phyloP scores from a whole-genome alignment of 208 protist genomes.

The Phytomonas serpens region DNA sequence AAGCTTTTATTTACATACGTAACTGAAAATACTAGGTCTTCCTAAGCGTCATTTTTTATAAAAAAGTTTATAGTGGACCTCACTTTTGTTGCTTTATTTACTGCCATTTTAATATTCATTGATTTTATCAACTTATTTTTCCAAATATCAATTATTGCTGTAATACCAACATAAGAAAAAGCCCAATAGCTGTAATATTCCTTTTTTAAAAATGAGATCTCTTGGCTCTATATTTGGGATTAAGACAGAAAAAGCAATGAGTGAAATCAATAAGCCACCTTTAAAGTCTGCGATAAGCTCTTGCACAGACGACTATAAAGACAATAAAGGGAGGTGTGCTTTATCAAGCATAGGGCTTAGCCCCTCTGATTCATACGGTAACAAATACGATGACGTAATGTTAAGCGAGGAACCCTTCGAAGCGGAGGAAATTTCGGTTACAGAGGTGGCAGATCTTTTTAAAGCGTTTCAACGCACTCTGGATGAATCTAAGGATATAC shows the following conservation, averaged over 20 bases:
- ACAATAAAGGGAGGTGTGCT: neutral
- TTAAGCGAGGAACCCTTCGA: slow-evolving; percentile 10
- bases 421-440: slow-evolving; percentile 26
- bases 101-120: neutral
- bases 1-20: neutral
- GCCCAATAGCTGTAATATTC: neutral
- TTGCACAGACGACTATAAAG: neutral
- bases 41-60: slow-evolving; percentile 7
- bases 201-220: neutral
- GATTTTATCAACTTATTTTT: slow-evolving; percentile 5
- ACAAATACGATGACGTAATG: neutral
- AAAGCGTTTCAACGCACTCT: slow-evolving; percentile 29
- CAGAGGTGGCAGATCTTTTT: slow-evolving; percentile 32
- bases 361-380: neutral
- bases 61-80: slow-evolving; percentile 1
- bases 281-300: neutral
- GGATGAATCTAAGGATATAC: slow-evolving; percentile 17
- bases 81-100: neutral
- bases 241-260: neutral
- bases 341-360: neutral
- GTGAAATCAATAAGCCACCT: neutral
- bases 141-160: neutral
- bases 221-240: neutral
- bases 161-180: slow-evolving; percentile 1
- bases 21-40: neutral